These are phyloP conservation scores for Paraphaeosphaeria sporulosa DNA, from an alignment of 2,329 filamentous ascomycete genomes.

Conservation along the genomic window DNA sequence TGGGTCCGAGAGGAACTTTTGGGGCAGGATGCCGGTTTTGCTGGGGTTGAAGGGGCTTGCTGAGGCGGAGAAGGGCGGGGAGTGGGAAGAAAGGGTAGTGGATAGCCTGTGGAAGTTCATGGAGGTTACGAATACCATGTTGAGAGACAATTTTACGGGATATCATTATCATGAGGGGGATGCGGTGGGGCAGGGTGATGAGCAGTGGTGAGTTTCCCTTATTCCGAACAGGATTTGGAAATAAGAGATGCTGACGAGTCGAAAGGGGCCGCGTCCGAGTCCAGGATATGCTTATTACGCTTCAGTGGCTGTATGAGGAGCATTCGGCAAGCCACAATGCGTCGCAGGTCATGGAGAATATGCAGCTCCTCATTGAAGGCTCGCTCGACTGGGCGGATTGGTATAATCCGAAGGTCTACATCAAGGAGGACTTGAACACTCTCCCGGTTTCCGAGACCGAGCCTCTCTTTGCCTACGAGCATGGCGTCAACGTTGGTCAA, in stretches of 20 bases:
- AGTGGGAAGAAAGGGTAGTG: constrained; percentile 55
- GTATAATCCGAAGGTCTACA: constrained; percentile 31
- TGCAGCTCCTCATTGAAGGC: constrained; percentile 53
- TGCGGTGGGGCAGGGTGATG: constrained; percentile 2
- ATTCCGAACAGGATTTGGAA: neutral
- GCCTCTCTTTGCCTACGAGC: constrained; percentile 25
- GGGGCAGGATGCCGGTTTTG: constrained; percentile 62
- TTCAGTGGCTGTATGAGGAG: constrained; percentile 60
- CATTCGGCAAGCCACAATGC: constrained; percentile 17
- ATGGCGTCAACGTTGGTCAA: constrained; percentile 35
- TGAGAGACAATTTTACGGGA: constrained; percentile 61
- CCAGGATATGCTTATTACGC: constrained; percentile 55
- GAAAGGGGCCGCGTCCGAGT: constrained; percentile 9
- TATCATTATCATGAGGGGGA: constrained; percentile 8
- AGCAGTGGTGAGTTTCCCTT: constrained; percentile 7
- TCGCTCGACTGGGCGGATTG: constrained; percentile 42
- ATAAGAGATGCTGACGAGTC: neutral
- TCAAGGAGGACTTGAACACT: constrained; percentile 35
- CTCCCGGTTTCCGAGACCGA: constrained; percentile 29
- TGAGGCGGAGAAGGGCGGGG: constrained; percentile 54
- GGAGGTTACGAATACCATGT: constrained; percentile 61
- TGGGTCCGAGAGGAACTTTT: constrained; percentile 56
- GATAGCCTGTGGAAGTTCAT: constrained; percentile 60
- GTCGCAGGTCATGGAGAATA: constrained; percentile 51
- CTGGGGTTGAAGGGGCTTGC: constrained; percentile 60